Percentiles rank a stretch among this genome's conserved stretches.
Evolutionary conservation across 2,329 filamentous ascomycete genomes (phyloP).

Genomic region (Talaromyces atroroseus): DNA sequence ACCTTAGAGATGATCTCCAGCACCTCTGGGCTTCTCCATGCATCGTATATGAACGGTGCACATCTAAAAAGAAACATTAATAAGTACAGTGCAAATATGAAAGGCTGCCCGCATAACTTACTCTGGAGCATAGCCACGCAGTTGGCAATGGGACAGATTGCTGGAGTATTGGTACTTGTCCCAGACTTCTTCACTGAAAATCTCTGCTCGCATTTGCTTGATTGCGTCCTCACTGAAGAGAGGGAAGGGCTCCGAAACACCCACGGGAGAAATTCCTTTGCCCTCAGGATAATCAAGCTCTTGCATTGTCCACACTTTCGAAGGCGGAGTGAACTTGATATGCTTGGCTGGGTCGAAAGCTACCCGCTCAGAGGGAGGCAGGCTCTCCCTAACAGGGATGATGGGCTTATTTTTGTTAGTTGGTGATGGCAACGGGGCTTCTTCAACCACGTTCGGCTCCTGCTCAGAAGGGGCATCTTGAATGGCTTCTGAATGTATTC

Average conservation of each 20-base stretch:
- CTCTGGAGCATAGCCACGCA: slow-evolving; percentile 53
- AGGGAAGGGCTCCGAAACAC: slow-evolving; percentile 60
- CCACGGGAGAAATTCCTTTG: slow-evolving; percentile 56
- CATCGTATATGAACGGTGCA: slow-evolving; percentile 60
- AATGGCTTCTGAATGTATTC: background rate
- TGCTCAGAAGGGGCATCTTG: background rate
- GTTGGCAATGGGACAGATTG: slow-evolving; percentile 52
- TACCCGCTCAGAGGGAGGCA: slow-evolving; percentile 15
- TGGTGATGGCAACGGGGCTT: slow-evolving; percentile 16
- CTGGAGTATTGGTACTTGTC: slow-evolving; percentile 54
- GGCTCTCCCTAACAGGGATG: slow-evolving; percentile 26
- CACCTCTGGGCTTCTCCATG: slow-evolving; percentile 52
- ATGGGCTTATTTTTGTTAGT: slow-evolving; percentile 21
- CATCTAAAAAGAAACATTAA: slow-evolving; percentile 35
- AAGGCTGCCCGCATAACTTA: slow-evolving; percentile 34
- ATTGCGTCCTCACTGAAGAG: slow-evolving; percentile 60
- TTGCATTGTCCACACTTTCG: slow-evolving; percentile 54
- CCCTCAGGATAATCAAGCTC: slow-evolving; percentile 54
- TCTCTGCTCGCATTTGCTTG: slow-evolving; percentile 56
- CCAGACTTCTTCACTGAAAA: slow-evolving; percentile 54
- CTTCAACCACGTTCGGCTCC: background rate
- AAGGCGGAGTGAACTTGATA: slow-evolving; percentile 47
- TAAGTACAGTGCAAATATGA: background rate
- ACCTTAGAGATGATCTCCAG: slow-evolving; percentile 47
- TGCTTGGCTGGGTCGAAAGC: slow-evolving; percentile 54